Conservation (phyloP, 805 yeast genomes). For the Candida lessepsii region DNA sequence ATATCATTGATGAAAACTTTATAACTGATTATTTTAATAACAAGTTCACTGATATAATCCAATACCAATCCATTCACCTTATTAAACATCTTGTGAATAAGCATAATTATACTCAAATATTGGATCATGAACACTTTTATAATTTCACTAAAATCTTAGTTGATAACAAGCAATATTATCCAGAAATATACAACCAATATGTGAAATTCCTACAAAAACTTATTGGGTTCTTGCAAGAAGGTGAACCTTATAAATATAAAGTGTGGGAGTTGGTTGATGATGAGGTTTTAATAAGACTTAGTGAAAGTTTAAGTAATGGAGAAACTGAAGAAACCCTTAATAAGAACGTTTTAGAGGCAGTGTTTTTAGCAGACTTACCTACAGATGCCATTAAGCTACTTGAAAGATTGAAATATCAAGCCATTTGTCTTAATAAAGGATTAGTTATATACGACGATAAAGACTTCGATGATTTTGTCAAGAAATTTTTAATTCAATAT, state of each 20-base stretch:
- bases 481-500: slow-evolving; percentile 11
- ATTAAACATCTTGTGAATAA: slow-evolving; percentile 28
- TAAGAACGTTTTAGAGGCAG: slow-evolving; percentile 9
- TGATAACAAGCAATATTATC: slow-evolving; percentile 36
- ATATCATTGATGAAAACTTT: slow-evolving; percentile 14
- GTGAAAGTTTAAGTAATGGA: slow-evolving; percentile 3
- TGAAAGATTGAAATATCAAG: slow-evolving; percentile 13
- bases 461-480: slow-evolving; percentile 1
- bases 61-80: slow-evolving; percentile 36
- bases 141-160: slow-evolving; percentile 26
- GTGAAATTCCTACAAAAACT: slow-evolving; percentile 29
- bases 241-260: slow-evolving; percentile 9
- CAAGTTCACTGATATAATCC: slow-evolving; percentile 32
- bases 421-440: slow-evolving; percentile 10
- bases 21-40: slow-evolving; percentile 20
- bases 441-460: background rate
- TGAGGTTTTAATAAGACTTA: slow-evolving; percentile 18
- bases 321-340: slow-evolving; percentile 6
- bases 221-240: slow-evolving; percentile 17
- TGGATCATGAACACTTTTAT: slow-evolving; percentile 18
- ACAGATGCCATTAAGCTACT: slow-evolving; percentile 10
- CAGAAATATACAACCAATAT: slow-evolving; percentile 28
- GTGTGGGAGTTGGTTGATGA: slow-evolving; percentile 13
- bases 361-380: slow-evolving; percentile 13
- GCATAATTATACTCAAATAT: slow-evolving; percentile 14